Evolutionary conservation across 129 eudicot species (phyloP), one percentile per base, ranked within the genome.

Genomic region (Tanacetum coccineum): DNA sequence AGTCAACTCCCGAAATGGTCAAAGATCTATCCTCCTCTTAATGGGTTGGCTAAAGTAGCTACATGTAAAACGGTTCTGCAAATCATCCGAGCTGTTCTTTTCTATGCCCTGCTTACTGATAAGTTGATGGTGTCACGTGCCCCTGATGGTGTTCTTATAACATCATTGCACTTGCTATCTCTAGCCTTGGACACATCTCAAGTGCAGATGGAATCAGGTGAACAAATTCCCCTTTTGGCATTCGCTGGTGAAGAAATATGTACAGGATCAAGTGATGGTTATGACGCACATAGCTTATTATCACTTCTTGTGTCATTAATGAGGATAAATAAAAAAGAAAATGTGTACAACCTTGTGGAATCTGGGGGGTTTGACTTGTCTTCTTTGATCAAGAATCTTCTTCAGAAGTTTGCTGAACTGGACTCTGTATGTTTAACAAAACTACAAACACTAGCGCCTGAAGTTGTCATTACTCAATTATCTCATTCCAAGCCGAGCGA

Each of bases 1-100:
- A 78, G 78, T 78, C 99, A 94, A 75, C 89, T 94, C 19, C 99
- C 99, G 3, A 82, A 79, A 73, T 94, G 99, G 99, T 74, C 88
- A 58, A 87, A 79, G 45, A 79, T 89, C 21, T 94, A 84, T 72
- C 78, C 82, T 6, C 99, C 99, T 40, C 90, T 94, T 53, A 74
- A 62, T 13, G 90, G 90, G 53, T 42, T 94, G 65, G 87, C 99
- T 58, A 77, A 78, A 75, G 65, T 89, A 15, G 99, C 97, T 46
- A 89, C 97, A 14, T 87, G 99, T 78, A 85, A 85, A 64, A 79
- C 84, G 10, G 87, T 85, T 20, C 80, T 87, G 53, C 85, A 87
- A 80, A 80, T 94, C 76, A 73, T 87, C 79, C 97, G 95, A 51
- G 86, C 95, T 9, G 88, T 89, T 74, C 80, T 94, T 13, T 87